Evolutionary conservation across 257 asterid genomes (phyloP), one percentile per base, ranked within the genome.

Genomic region (Nicotiana sylvestris): DNA sequence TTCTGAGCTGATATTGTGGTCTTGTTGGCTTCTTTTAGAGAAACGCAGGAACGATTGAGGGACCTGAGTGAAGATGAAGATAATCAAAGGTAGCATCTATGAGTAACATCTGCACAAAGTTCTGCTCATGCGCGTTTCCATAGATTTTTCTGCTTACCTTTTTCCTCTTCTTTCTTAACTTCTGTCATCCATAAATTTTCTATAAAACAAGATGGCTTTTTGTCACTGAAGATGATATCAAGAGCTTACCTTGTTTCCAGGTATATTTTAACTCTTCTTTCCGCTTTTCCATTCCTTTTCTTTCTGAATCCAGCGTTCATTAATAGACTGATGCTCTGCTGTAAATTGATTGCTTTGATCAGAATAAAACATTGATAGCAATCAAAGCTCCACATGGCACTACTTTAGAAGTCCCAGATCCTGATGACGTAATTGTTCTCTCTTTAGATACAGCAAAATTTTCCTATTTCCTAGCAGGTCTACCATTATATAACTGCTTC

Each of bases 381-480:
- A 87, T 96, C 86, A 94, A 96, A 88, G 98, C 98, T 91, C 99
- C 98, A 21, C 99, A 91, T 85, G 99, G 98, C 29, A 94, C 98
- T 76, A 94, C 98, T 76, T 89, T 96, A 89, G 98, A 94, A 91
- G 99, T 94, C 82, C 98, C 97, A 43, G 97, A 93, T 83, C 99
- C 98, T 21, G 98, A 94, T 39, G 98, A 93, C 97, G 99, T 93
- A 87, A 85, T 55, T 66, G 37, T 49, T 74, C 81, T 83, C 46
- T 51, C 65, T 55, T 15, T 29, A 49, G 15, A 15, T 76, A 51
- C 46, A 7, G 46, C 16, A 49, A 76, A 27, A 8, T 51, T 27
- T 25, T 76, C 35, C 64, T 81, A 55, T 37, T 83, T 76, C 80
- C 69, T 32, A 30, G 68, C 51, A 43, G 51, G 12, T 43, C 3